These are phyloP conservation scores for Vinca minor DNA, from an alignment of 257 asterid species.

Conservation along the genomic window DNA sequence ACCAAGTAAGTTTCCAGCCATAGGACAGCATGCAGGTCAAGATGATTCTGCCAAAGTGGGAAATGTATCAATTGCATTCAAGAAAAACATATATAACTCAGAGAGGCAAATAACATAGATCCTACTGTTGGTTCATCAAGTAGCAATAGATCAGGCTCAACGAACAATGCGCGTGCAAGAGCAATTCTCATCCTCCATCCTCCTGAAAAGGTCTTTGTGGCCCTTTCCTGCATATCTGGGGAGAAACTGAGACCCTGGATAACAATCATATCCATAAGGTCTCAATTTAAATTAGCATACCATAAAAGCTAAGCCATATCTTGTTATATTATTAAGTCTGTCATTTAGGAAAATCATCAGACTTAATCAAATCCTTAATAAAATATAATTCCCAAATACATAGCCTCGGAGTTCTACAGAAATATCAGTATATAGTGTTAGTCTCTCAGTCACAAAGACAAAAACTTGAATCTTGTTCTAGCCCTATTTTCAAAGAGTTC, in stretches of 20 bases:
- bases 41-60: slow-evolving; percentile 76
- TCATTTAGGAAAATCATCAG: not conserved
- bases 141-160: slow-evolving; percentile 87
- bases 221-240: slow-evolving; percentile 78
- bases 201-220: slow-evolving; percentile 92
- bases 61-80: slow-evolving; percentile 11
- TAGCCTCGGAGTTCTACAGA: not conserved
- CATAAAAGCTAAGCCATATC: not conserved
- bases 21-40: slow-evolving; percentile 97
- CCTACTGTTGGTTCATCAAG: slow-evolving; percentile 98
- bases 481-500: not conserved
- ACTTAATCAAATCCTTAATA: not conserved
- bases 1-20: slow-evolving; percentile 92
- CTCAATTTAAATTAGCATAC: slow-evolving; percentile 5
- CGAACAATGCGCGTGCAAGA: slow-evolving; percentile 91
- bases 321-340: not conserved
- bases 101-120: slow-evolving; percentile 12
- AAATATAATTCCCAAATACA: not conserved
- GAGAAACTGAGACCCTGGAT: slow-evolving; percentile 91
- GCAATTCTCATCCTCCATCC: slow-evolving; percentile 99
- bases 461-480: not conserved
- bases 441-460: not conserved
- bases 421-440: not conserved
- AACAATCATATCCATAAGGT: slow-evolving; percentile 14
- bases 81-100: slow-evolving; percentile 2